Conservation (phyloP, 2,329 filamentous ascomycete genomes). For the Alternaria tenuissima region DNA sequence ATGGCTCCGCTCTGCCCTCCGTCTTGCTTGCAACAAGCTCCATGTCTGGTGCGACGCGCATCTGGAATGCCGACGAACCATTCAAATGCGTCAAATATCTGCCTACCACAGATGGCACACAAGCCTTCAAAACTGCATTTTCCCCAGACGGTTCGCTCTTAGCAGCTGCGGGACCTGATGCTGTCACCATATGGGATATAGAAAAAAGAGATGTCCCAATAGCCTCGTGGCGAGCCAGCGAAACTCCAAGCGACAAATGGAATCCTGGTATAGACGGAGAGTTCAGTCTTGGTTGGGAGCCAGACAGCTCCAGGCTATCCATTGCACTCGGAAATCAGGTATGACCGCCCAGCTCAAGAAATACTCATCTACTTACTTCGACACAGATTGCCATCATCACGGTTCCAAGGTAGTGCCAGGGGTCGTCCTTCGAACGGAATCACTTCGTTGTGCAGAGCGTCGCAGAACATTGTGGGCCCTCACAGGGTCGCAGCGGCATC, state of each 20-base stretch:
- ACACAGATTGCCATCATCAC: conserved; percentile 48
- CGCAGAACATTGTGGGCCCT: neutral
- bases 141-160: conserved; percentile 54
- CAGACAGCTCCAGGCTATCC: conserved; percentile 49
- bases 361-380: conserved; percentile 11
- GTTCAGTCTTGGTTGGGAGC: conserved; percentile 51
- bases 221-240: conserved; percentile 47
- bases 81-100: conserved; percentile 44
- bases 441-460: neutral
- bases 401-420: conserved; percentile 35
- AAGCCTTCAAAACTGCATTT: conserved; percentile 54
- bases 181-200: conserved; percentile 56
- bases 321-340: conserved; percentile 51
- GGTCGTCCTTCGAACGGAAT: neutral
- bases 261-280: conserved; percentile 45
- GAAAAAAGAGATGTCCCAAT: conserved; percentile 46
- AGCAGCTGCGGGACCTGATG: conserved; percentile 55
- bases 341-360: conserved; percentile 5
- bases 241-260: conserved; percentile 38
- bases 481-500: neutral
- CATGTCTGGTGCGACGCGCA: conserved; percentile 49
- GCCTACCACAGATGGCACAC: conserved; percentile 41
- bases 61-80: conserved; percentile 53
- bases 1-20: conserved; percentile 31
- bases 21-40: conserved; percentile 53